These are phyloP conservation scores for Acacia melanoxylon DNA, from an alignment of 306 rosid species.

Conservation along the genomic window DNA sequence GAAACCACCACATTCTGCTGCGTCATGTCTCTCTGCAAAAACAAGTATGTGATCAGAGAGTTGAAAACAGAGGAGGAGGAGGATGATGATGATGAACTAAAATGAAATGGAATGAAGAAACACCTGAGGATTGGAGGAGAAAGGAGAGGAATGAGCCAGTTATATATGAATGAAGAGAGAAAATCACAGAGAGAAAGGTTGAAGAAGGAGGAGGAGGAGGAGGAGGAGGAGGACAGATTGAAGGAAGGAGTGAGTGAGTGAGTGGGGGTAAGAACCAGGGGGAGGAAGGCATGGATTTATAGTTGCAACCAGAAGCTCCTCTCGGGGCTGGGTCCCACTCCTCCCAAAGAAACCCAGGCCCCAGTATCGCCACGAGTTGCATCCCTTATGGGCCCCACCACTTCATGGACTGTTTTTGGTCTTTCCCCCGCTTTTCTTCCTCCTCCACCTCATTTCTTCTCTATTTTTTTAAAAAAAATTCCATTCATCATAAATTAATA, in stretches of 20 bases:
- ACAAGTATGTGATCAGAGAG: neutral
- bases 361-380: neutral
- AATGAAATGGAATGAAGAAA: neutral
- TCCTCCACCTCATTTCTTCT: neutral
- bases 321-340: constrained; percentile 27
- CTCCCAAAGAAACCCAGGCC: neutral
- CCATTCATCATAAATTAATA: no score
- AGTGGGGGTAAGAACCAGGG: constrained; percentile 26
- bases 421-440: neutral
- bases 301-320: constrained; percentile 39
- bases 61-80: neutral
- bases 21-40: constrained; percentile 56
- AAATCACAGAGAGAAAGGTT: neutral
- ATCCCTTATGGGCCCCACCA: constrained; percentile 22
- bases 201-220: no score
- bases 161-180: neutral
- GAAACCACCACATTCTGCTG: constrained; percentile 71
- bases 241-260: neutral
- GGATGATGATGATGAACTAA: neutral
- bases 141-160: neutral
- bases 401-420: neutral
- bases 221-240: neutral
- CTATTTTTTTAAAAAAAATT: neutral
- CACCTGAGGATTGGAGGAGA: neutral
- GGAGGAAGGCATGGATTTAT: constrained; percentile 49